Percentiles rank a stretch among this genome's conserved stretches.
Conservation (phyloP, 179 eudicot species). For the Gypsophila paniculata region DNA sequence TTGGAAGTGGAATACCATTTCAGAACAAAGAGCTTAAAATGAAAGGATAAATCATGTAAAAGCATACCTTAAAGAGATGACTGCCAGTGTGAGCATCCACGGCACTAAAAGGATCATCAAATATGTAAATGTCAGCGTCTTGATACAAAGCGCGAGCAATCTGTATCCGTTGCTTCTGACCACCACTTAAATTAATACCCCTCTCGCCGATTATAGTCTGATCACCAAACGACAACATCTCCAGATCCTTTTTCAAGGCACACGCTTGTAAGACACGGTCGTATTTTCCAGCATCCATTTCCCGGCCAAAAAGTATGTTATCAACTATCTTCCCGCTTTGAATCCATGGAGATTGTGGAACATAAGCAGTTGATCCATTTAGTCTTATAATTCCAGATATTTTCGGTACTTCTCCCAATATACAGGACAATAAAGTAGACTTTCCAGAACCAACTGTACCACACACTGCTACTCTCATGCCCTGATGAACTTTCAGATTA, state of each 20-base stretch:
- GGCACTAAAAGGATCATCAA: constrained; percentile 65
- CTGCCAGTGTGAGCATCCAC: constrained; percentile 69
- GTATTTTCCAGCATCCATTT: constrained; percentile 41
- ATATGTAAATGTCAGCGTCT: constrained; percentile 50
- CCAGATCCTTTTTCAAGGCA: constrained; percentile 52
- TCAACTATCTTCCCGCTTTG: constrained; percentile 62
- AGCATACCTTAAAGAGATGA: constrained; percentile 49
- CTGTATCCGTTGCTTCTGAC: constrained; percentile 37
- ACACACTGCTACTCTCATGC: constrained; percentile 67
- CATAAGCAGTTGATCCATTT: constrained; percentile 49
- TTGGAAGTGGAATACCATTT: too few relatives aligned
- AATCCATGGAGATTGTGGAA: constrained; percentile 64
- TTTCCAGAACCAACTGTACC: constrained; percentile 80
- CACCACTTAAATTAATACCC: constrained; percentile 44
- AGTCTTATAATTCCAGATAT: constrained; percentile 45
- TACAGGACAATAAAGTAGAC: constrained; percentile 63
- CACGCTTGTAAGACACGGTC: constrained; percentile 55
- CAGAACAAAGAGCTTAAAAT: too few relatives aligned
- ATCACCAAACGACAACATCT: constrained; percentile 53
- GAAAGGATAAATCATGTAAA: too few relatives aligned
- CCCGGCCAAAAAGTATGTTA: constrained; percentile 52
- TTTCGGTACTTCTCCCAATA: constrained; percentile 62
- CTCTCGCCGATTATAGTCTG: constrained; percentile 57
- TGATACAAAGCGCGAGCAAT: constrained; percentile 62
- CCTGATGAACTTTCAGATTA: constrained; percentile 43